Conservation (phyloP, 169 alveolate genomes). For the Cryptosporidium ubiquitum region DNA sequence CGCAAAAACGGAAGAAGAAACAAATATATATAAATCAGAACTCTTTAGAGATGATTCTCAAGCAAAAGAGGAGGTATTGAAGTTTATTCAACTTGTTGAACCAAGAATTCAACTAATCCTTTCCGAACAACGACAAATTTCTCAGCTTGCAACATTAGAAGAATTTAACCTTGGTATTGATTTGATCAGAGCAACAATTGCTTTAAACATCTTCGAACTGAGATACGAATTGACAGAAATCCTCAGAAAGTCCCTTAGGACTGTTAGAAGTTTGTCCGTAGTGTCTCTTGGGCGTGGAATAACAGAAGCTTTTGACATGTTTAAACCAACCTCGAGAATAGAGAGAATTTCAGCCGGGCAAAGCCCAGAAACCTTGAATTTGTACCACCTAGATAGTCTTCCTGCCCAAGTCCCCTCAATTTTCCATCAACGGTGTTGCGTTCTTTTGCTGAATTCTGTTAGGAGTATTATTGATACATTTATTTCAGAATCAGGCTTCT, state of each 20-base stretch:
- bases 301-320: constrained; percentile 52
- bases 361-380: constrained; percentile 17
- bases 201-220: background rate
- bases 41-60: constrained; percentile 29
- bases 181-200: constrained; percentile 15
- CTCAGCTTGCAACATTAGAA: constrained; percentile 56
- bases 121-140: constrained; percentile 5
- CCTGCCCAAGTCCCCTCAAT: constrained; percentile 72
- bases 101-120: constrained; percentile 23
- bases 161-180: constrained; percentile 48
- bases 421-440: constrained; percentile 57
- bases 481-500: constrained; percentile 19
- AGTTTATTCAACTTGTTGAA: constrained; percentile 29
- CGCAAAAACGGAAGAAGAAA: background rate
- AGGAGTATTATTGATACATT: constrained; percentile 52
- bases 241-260: constrained; percentile 41
- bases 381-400: constrained; percentile 33
- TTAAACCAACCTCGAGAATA: constrained; percentile 43
- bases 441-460: constrained; percentile 26
- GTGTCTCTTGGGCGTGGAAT: constrained; percentile 72
- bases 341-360: constrained; percentile 63
- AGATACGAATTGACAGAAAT: constrained; percentile 12
- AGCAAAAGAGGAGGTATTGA: background rate
- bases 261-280: constrained; percentile 53
- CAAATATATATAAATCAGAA: background rate